Conservation (phyloP, 345 rosid species). For the Hevea brasiliensis region DNA sequence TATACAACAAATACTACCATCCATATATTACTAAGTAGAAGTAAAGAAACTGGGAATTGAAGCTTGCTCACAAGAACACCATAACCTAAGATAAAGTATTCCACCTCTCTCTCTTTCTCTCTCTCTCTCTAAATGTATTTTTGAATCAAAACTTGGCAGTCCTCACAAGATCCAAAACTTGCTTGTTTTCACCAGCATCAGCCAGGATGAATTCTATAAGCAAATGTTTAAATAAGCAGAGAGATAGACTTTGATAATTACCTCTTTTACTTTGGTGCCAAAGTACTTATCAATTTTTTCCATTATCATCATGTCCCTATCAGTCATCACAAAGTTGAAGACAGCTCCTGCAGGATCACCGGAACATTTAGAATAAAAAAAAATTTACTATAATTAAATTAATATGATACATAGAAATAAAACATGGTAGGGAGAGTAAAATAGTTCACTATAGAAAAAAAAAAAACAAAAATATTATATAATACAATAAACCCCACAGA, state of each 20-base stretch:
- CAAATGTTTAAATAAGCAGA: not conserved
- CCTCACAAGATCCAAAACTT: not conserved
- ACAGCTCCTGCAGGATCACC: constrained; percentile 66
- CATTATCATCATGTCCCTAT: constrained; percentile 51
- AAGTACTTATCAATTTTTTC: constrained; percentile 74
- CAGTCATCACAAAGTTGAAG: constrained; percentile 65
- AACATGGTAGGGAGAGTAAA: not conserved
- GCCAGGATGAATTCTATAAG: not conserved
- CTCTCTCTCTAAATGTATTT: no score
- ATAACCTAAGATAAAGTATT: no score
- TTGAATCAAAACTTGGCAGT: no score
- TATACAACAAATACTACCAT: not conserved
- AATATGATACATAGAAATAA: not conserved
- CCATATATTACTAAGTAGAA: not conserved
- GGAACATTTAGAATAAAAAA: constrained; percentile 8
- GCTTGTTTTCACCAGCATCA: not conserved
- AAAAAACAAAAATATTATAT: not conserved
- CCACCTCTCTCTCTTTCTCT: no score
- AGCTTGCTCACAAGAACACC: no score
- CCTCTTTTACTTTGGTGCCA: constrained; percentile 48
- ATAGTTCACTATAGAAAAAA: not conserved
- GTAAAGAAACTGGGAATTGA: no score
- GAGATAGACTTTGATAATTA: constrained; percentile 18
- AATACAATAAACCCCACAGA: not conserved
- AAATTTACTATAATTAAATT: not conserved